Conservation (phyloP, 257 asterid species). For the Ophiorrhiza pumila region DNA sequence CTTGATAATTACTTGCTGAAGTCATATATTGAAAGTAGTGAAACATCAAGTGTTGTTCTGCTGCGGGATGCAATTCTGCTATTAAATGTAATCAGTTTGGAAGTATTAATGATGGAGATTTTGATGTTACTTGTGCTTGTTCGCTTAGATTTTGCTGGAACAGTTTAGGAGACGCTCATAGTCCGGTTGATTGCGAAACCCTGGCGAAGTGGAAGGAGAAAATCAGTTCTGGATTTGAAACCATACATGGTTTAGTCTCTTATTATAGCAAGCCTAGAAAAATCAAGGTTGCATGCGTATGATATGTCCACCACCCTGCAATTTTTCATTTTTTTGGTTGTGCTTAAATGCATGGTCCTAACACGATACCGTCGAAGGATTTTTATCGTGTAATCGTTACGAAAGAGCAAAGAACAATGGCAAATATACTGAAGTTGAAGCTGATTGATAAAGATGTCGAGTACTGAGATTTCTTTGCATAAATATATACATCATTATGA, state of each 20-base stretch:
- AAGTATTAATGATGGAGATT: background rate
- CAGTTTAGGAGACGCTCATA: slow-evolving; percentile 38
- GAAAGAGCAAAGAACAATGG: background rate
- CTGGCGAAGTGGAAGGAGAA: slow-evolving; percentile 35
- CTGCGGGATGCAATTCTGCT: slow-evolving; percentile 39
- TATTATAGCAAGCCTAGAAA: slow-evolving; percentile 35
- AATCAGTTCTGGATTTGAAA: slow-evolving; percentile 24
- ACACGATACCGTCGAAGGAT: background rate
- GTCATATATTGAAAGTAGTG: slow-evolving; percentile 27
- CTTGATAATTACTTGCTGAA: slow-evolving; percentile 16
- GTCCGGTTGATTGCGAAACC: slow-evolving; percentile 36
- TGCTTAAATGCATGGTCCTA: background rate
- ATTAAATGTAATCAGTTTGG: slow-evolving; percentile 19
- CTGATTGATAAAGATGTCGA: background rate
- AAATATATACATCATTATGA: slow-evolving; percentile 36
- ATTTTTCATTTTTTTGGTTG: slow-evolving; percentile 34
- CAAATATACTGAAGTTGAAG: background rate
- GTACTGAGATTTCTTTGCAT: background rate
- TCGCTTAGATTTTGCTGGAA: slow-evolving; percentile 32
- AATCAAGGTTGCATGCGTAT: slow-evolving; percentile 36
- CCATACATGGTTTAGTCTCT: slow-evolving; percentile 24
- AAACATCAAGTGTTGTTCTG: slow-evolving; percentile 36
- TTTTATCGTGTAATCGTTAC: slow-evolving; percentile 15
- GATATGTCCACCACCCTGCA: slow-evolving; percentile 33
- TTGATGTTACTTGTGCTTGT: slow-evolving; percentile 35